Base-by-base conservation (phyloP, 768 basidiomycete species). In the Cyclocybe aegerita region DNA sequence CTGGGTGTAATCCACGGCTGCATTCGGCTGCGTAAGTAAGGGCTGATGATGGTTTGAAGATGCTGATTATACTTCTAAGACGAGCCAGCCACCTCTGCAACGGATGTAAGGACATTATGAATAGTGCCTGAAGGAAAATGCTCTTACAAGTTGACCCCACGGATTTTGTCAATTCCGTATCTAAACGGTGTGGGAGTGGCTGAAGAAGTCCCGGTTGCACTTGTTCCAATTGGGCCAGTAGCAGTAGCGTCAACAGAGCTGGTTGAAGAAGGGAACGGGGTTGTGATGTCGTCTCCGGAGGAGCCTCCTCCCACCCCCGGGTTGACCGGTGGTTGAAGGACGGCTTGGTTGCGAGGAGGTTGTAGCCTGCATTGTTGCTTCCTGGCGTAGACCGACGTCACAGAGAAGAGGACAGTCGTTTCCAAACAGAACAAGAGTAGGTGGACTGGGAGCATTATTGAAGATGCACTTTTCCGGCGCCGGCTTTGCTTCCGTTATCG, bases 1-100 rank as follows among this genome's bases (percentile, higher is more conserved):
- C 60, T 61, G 15, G 64, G 64, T n/a, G 60, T 65, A 39, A 65
- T 63, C 64, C 64, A 65, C n/a, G 62, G 64, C 64, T 65, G 14
- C 30, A 45, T 16, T 34, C 38, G 15, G 37, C 49, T 39, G 46
- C 46, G 43, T 52, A 40, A 57, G 52, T 31, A 31, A 46, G 48
- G 31, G 43, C 39, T 23, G 39, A 14, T 12, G 23, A 41, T 34
- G 12, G 17, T 31, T 32, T 33, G 14, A 54, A 16, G 31, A 5
- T 11, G 30, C 15, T 31, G 23, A 8, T 52, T 48, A 17, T 35
- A 55, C 64, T 58, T 65, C 64, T 23, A 65, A 51, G 9, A 65
- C 64, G 17, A 65, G 48, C 64, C 64, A 65, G 48, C 64, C 64
- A 40, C 64, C 64, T 35, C 63, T 65, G 39, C 41, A 43, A 30